phyloP scores from a whole-genome alignment of 164 flowering plant genomes.

The Tetrastigma voinierianum region DNA sequence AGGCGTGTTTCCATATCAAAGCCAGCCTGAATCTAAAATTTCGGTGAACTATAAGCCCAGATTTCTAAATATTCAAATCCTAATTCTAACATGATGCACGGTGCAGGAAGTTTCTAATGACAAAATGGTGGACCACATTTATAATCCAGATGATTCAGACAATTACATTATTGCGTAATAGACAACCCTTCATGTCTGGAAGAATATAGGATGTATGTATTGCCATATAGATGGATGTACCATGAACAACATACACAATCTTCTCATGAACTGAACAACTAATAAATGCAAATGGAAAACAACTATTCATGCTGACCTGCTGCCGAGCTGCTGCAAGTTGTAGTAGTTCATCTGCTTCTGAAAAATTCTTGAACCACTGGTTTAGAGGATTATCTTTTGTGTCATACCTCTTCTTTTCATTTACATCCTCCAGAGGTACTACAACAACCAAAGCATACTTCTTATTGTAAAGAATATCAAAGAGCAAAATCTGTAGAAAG shows the following conservation, averaged over 20 bases:
- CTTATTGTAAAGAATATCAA: not conserved
- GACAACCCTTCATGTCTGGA: not conserved
- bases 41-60: too few relatives aligned
- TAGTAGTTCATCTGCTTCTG: slow-evolving; percentile 86
- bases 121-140: too few relatives aligned
- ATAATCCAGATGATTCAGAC: too few relatives aligned
- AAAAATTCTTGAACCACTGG: slow-evolving; percentile 83
- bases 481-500: not conserved
- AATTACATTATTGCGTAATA: too few relatives aligned
- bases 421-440: slow-evolving; percentile 36
- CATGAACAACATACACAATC: not conserved
- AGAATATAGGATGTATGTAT: not conserved
- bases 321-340: slow-evolving; percentile 90
- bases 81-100: too few relatives aligned
- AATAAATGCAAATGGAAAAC: too few relatives aligned
- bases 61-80: too few relatives aligned
- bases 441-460: slow-evolving; percentile 6
- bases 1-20: too few relatives aligned
- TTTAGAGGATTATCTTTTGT: slow-evolving; percentile 59
- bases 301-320: slow-evolving; percentile 42
- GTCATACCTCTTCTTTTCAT: slow-evolving; percentile 56
- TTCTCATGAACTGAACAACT: not conserved
- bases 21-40: too few relatives aligned
- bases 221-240: not conserved
- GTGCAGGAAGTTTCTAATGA: too few relatives aligned